Base-by-base conservation (phyloP, 2,329 filamentous ascomycete species). In the Aphanoascus verrucosus region DNA sequence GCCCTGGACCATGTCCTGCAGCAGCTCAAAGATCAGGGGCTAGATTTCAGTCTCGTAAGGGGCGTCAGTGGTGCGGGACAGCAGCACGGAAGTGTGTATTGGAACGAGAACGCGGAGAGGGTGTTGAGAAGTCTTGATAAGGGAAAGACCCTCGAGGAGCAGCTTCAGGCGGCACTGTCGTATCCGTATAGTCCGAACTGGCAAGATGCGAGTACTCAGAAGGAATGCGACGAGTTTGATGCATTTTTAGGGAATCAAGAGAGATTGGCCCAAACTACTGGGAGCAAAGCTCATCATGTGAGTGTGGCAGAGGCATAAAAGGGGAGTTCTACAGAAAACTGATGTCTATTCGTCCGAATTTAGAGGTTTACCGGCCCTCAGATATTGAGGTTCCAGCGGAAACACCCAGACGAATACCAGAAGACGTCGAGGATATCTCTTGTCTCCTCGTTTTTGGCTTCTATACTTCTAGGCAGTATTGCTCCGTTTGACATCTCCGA, bases 51-150 rank as follows among this genome's bases (percentile, higher is more conserved):
- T 50, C 80, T 80, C 49, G 82, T 98, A 58, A 82, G 80, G 64
- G 91, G 88, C 31, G 79, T 98, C 61, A 91, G 87, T 63, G 93
- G 89, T 58, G 90, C 91, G 14, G 90, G 93, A 52, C 94, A 97
- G 79, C 93, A 98, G 75, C 93, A 97, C 70, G 93, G 93, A 34
- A 97, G 91, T 67, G 89, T 97, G 28, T 97, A 93, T 73, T 97
- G 91, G 91, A 85, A 80, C 55, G 68, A 74, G 43, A 72, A 82
- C 54, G 90, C 87, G 5, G 85, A 86, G 65, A 64, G 69, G 6
- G 64, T 85, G 42, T 77, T 97, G 42, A 71, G 67, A 3, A 72
- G 63, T 11, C 72, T 97, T 42, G 76, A 87, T 59, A 65, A 77
- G 2, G 70, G 70, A 17, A 79, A 79, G 65, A 72, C 77, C 0